Evolutionary conservation across 2,329 filamentous ascomycete species (phyloP), one percentile per base, ranked within the genome.

Genomic region (Emericellopsis cladophorae): DNA sequence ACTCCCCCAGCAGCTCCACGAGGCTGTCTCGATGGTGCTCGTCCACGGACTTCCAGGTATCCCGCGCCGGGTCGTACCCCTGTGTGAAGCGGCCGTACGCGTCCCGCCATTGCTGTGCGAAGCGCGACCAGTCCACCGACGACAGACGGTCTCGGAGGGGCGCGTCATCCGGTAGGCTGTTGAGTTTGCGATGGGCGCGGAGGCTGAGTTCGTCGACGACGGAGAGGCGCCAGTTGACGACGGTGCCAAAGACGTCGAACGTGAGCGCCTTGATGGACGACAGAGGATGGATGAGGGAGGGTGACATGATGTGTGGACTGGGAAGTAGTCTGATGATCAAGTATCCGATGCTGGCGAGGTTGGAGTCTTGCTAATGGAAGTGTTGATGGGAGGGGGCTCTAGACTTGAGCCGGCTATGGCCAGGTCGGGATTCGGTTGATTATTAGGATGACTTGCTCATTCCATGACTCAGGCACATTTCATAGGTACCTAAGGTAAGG

Each of bases 161-260:
- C 9, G 63, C 60, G 0, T 74, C 52, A 6, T 79, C 55, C 5
- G 24, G 15, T 11, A 64, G 62, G 26, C 79, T 64, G 2, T 65
- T 62, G 12, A 54, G 53, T 49, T 74, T 72, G 43, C 64, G 57
- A 23, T 59, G 54, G 12, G 75, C 70, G 32, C 68, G 66, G 10
- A 65, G 53, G 21, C 61, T 55, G 37, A 92, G 70, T 41, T 75
- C 73, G 8, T 68, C 61, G 12, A 69, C 74, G 16, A 92, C 75
- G 2, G 77, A 76, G 32, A 66, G 66, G 42, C 84, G 79, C 84
- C 84, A 90, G 64, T 90, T 72, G 36, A 92, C 84, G 46, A 81
- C 76, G 1, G 86, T 92, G 48, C 84, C 84, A 57, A 89, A 88
- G 50, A 87, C 74, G 60, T 88, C 83, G 53, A 86, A 87, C 41